Evolutionary conservation across 345 rosid species (phyloP).

Genomic region (Rhodomyrtus tomentosa): DNA sequence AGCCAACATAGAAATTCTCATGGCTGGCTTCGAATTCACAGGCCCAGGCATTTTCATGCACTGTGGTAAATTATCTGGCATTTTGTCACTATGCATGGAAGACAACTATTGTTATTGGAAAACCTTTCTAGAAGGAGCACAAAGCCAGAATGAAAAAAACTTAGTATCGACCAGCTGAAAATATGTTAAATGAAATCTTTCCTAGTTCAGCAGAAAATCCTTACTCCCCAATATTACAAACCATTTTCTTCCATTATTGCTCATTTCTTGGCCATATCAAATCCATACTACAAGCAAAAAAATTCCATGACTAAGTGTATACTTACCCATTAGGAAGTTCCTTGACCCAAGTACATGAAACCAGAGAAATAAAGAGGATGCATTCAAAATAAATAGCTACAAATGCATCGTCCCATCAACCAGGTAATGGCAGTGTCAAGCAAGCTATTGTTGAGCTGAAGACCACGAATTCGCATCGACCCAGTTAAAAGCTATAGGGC

Average conservation of each 20-base stretch:
- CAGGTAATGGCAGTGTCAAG: background rate
- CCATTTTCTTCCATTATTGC: background rate
- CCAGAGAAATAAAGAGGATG: background rate
- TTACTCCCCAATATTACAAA: background rate
- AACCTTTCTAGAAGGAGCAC: background rate
- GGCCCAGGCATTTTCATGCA: background rate
- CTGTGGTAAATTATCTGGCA: background rate
- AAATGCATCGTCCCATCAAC: background rate
- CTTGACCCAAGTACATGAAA: background rate
- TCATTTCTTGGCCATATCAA: background rate
- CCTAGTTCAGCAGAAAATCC: background rate
- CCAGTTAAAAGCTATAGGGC: constrained; percentile 88
- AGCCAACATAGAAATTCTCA: background rate
- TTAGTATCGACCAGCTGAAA: background rate
- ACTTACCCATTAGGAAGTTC: background rate
- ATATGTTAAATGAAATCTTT: background rate
- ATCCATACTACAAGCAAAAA: background rate
- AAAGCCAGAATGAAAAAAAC: background rate
- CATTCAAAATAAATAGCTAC: background rate
- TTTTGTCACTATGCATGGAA: background rate
- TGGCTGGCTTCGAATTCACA: background rate
- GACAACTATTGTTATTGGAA: background rate
- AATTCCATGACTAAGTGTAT: background rate
- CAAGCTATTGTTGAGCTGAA: constrained; percentile 22
- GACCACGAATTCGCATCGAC: constrained; percentile 79